Conservation (phyloP, 257 asterid genomes). For the Cynanchum wilfordii region DNA sequence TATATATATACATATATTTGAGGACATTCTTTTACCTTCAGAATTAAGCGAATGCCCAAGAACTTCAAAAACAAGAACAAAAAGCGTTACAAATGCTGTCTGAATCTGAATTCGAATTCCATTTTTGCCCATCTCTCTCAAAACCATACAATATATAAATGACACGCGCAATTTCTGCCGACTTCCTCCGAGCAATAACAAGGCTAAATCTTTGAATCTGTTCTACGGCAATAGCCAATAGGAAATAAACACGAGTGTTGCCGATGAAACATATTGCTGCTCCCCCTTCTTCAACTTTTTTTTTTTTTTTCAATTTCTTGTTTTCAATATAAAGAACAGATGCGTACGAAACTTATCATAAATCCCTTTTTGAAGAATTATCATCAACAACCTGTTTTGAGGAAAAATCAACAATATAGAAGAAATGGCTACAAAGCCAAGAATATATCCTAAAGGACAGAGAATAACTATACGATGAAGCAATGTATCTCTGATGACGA, state of each 20-base stretch:
- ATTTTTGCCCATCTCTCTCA: slow-evolving; percentile 54
- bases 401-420: slow-evolving; percentile 12
- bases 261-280: slow-evolving; percentile 11
- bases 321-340: slow-evolving; percentile 26
- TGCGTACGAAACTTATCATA: slow-evolving; percentile 37
- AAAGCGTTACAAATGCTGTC: slow-evolving; percentile 31
- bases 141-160: too few species aligned
- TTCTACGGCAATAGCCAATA: slow-evolving; percentile 15
- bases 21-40: slow-evolving; percentile 48
- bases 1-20: too few species aligned
- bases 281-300: slow-evolving; percentile 10
- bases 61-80: slow-evolving; percentile 38
- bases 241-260: background rate
- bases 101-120: slow-evolving; percentile 28
- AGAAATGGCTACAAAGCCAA: slow-evolving; percentile 23
- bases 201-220: slow-evolving; percentile 20
- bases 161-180: slow-evolving; percentile 48
- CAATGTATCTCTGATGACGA: slow-evolving; percentile 24
- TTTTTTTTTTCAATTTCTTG: slow-evolving; percentile 21
- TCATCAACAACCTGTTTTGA: slow-evolving; percentile 35
- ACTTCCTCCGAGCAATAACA: slow-evolving; percentile 35
- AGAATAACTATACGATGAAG: slow-evolving; percentile 35
- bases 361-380: slow-evolving; percentile 26
- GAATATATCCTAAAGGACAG: slow-evolving; percentile 22
- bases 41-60: slow-evolving; percentile 46